Percentiles rank a stretch among this genome's conserved stretches.
phyloP scores from a whole-genome alignment of 2,329 filamentous ascomycete species.

The Cytospora piceicola region DNA sequence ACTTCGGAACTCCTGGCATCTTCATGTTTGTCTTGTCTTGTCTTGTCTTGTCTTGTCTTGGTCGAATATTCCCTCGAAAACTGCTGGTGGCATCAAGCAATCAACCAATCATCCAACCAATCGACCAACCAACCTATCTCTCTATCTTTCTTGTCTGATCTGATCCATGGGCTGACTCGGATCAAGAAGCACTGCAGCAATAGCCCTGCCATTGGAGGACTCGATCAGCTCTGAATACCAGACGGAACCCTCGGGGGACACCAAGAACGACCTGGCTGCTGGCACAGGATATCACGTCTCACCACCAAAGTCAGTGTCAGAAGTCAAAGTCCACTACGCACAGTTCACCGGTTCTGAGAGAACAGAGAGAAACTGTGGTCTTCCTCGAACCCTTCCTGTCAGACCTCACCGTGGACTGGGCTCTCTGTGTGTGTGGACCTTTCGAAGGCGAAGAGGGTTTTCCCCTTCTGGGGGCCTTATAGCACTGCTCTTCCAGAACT shows the following conservation, averaged over 20 bases:
- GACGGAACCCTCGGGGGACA: slow-evolving; percentile 24
- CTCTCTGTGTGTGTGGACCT: not conserved
- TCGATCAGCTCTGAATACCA: slow-evolving; percentile 9
- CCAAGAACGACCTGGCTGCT: slow-evolving; percentile 18
- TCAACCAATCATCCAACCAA: too few relatives aligned
- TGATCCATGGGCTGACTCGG: slow-evolving; percentile 8
- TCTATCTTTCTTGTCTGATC: too few relatives aligned
- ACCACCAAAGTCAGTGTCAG: not conserved
- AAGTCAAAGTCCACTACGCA: not conserved
- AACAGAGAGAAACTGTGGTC: not conserved
- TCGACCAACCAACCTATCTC: too few relatives aligned
- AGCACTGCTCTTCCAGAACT: slow-evolving; percentile 12
- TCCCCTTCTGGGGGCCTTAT: slow-evolving; percentile 5
- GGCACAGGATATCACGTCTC: slow-evolving; percentile 18
- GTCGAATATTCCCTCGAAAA: not conserved
- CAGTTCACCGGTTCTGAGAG: not conserved
- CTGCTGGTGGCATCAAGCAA: not conserved
- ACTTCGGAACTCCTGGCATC: not conserved
- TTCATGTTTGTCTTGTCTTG: slow-evolving; percentile 1
- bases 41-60: not conserved
- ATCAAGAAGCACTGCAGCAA: not conserved
- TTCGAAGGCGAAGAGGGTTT: not conserved
- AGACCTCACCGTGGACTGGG: not conserved
- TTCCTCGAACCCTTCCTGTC: not conserved
- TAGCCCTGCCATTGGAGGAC: slow-evolving; percentile 14